A percentile compares a stretch with the other conserved stretches of the same genome.
These are phyloP conservation scores for Apiospora kogelbergensis DNA, from an alignment of 2,329 filamentous ascomycete genomes.

Conservation along the genomic window DNA sequence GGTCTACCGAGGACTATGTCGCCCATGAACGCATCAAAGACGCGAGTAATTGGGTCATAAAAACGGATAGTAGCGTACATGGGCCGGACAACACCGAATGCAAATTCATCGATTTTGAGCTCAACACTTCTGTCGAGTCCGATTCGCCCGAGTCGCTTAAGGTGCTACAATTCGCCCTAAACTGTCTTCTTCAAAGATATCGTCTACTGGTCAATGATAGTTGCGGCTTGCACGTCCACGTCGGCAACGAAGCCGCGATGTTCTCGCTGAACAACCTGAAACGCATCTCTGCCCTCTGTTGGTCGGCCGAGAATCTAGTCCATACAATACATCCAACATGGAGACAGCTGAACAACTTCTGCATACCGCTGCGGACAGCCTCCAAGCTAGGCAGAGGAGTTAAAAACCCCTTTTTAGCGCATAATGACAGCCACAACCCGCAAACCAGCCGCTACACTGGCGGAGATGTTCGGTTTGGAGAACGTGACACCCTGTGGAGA, in stretches of 20 bases:
- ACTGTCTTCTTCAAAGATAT: constrained; percentile 10
- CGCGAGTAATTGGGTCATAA: not conserved
- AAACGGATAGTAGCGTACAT: not conserved
- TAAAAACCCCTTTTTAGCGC: not conserved
- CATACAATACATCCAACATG: constrained; percentile 16
- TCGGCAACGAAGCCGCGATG: constrained; percentile 17
- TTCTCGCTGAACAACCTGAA: constrained; percentile 13
- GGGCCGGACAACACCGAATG: not conserved
- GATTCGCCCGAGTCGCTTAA: constrained; percentile 15
- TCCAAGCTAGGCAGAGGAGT: constrained; percentile 8
- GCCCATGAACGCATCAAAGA: not conserved
- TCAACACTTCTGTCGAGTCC: constrained; percentile 15
- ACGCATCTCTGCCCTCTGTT: constrained; percentile 16
- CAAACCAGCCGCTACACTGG: constrained; percentile 13
- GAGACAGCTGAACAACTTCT: not conserved
- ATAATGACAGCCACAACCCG: not conserved
- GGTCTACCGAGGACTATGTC: not conserved
- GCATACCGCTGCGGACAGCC: not conserved
- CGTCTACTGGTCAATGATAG: constrained; percentile 15
- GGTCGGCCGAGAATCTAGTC: constrained; percentile 18
- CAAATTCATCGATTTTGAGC: constrained; percentile 12
- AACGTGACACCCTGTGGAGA: constrained; percentile 15
- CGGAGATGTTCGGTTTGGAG: constrained; percentile 15
- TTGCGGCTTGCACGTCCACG: constrained; percentile 22
- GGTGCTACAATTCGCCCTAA: constrained; percentile 15